Evolutionary conservation across 1,284 basidiomycete genomes (phyloP).

Genomic region (Malassezia arunalokei): DNA sequence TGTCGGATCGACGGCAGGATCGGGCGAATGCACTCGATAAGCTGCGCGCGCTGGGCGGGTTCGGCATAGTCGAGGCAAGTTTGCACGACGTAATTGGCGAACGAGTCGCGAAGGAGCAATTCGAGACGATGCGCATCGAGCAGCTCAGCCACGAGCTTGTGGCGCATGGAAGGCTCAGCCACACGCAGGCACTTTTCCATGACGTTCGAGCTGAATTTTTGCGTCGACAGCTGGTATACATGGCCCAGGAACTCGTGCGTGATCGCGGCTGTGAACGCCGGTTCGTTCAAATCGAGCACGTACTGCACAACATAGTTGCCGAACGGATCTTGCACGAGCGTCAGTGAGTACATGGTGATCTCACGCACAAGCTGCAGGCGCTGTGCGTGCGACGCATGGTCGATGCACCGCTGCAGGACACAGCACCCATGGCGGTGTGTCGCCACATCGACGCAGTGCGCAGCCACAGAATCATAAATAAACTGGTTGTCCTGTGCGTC

Average conservation of each 20-base stretch:
- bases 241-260: slow-evolving; percentile 97
- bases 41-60: slow-evolving; percentile 36
- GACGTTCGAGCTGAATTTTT: slow-evolving; percentile 94
- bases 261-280: slow-evolving; percentile 89
- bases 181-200: slow-evolving; percentile 97
- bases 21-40: slow-evolving; percentile 44
- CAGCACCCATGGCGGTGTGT: slow-evolving; percentile 99
- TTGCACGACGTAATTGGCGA: slow-evolving; percentile 46
- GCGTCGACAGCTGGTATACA: slow-evolving; percentile 90
- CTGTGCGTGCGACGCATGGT: slow-evolving; percentile 91
- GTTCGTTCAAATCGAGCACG: slow-evolving; percentile 93
- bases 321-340: slow-evolving; percentile 95
- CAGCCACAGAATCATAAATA: slow-evolving; percentile 98
- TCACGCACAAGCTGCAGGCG: slow-evolving; percentile 93
- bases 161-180: slow-evolving; percentile 82
- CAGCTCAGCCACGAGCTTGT: slow-evolving; percentile 88
- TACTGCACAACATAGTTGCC: slow-evolving; percentile 95
- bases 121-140: slow-evolving; percentile 87
- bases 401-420: slow-evolving; percentile 93
- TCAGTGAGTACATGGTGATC: slow-evolving; percentile 95
- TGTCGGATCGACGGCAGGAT: slow-evolving; percentile 45
- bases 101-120: slow-evolving; percentile 70
- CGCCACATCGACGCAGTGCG: slow-evolving; percentile 96
- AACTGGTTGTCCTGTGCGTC: slow-evolving; percentile 98
- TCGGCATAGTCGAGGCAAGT: slow-evolving; percentile 45